These are phyloP conservation scores for Candida coquimbonensis DNA, from an alignment of 805 yeast species.

Conservation along the genomic window DNA sequence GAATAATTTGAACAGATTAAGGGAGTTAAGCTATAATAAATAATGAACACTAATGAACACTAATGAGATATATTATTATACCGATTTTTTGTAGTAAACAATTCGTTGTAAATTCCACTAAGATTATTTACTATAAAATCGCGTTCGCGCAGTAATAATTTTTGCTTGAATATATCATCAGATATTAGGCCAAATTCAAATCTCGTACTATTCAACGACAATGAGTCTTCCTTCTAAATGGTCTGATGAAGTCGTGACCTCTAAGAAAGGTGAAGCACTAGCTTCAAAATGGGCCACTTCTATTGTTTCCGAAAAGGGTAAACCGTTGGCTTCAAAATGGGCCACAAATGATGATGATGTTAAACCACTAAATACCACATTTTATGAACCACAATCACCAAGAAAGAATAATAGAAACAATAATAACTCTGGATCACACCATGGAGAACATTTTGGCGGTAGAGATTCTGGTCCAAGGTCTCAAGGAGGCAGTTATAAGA, in stretches of 20 bases:
- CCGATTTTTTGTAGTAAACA: too few relatives aligned
- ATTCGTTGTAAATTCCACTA: too few relatives aligned
- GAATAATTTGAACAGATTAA: conserved; percentile 57
- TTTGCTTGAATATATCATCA: too few relatives aligned
- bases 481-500: too few relatives aligned
- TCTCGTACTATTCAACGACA: not conserved
- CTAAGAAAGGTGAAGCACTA: conserved; percentile 12
- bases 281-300: conserved; percentile 19
- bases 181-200: too few relatives aligned
- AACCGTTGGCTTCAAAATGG: conserved; percentile 11
- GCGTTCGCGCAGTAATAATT: too few relatives aligned
- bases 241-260: conserved; percentile 11
- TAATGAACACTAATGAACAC: not conserved
- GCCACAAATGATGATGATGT: conserved; percentile 4
- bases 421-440: too few relatives aligned
- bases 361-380: not conserved
- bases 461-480: too few relatives aligned
- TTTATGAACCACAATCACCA: not conserved
- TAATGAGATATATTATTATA: not conserved
- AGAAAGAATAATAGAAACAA: too few relatives aligned
- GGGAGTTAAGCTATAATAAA: conserved; percentile 28
- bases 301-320: conserved; percentile 11
- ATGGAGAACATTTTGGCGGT: too few relatives aligned
- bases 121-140: too few relatives aligned
- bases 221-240: conserved; percentile 16